Evolutionary conservation across 2,329 filamentous ascomycete species (phyloP).

Genomic region (Colletotrichum zoysiae): DNA sequence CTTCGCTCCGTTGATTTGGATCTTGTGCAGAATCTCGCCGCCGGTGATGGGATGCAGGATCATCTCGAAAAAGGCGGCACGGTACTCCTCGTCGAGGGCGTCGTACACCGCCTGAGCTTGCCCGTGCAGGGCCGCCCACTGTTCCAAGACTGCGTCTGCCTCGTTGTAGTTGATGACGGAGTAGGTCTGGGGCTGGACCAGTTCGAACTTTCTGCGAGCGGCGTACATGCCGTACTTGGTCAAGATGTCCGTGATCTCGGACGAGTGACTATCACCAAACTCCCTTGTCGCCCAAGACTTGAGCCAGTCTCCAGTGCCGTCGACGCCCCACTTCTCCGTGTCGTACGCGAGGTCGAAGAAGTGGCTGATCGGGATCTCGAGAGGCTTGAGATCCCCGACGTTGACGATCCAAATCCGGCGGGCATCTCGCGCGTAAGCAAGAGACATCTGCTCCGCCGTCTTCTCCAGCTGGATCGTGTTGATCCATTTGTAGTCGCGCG

Average conservation of each 20-base stretch:
- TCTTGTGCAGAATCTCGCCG: constrained; percentile 64
- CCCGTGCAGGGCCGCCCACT: constrained; percentile 64
- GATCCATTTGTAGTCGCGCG: constrained; percentile 69
- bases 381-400: constrained; percentile 74
- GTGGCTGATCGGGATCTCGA: constrained; percentile 74
- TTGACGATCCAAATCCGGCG: constrained; percentile 76
- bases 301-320: constrained; percentile 69
- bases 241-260: constrained; percentile 63
- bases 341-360: constrained; percentile 78
- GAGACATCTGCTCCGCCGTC: constrained; percentile 70
- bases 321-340: constrained; percentile 66
- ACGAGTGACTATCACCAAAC: constrained; percentile 63
- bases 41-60: constrained; percentile 68
- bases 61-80: constrained; percentile 71
- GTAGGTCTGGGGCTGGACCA: constrained; percentile 56
- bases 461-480: constrained; percentile 74
- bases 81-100: constrained; percentile 60
- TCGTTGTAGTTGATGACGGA: constrained; percentile 70
- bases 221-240: constrained; percentile 57
- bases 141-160: constrained; percentile 63
- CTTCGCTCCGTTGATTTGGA: constrained; percentile 59
- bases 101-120: constrained; percentile 69
- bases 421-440: constrained; percentile 70
- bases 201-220: constrained; percentile 53
- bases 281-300: constrained; percentile 68